Conservation (phyloP, 2,329 filamentous ascomycete genomes). For the Botrytis sinoallii region DNA sequence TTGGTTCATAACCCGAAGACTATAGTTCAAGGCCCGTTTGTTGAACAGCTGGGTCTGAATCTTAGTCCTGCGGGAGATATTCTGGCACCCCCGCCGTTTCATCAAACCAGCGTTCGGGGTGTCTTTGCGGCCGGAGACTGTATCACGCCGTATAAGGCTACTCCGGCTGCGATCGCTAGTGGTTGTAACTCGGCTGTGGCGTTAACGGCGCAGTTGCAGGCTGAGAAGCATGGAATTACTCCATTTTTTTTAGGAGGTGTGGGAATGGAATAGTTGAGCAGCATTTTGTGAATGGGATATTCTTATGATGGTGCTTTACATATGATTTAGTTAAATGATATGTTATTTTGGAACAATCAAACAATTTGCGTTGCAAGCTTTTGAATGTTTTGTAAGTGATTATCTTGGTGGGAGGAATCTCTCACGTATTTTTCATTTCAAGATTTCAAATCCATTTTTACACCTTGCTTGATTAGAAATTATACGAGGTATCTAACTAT, state of each 20-base stretch:
- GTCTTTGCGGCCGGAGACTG: slow-evolving; percentile 53
- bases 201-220: neutral
- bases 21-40: slow-evolving; percentile 42
- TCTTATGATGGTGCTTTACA: neutral
- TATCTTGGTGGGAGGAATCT: no score
- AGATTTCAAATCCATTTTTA: no score
- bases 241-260: neutral
- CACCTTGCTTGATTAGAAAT: neutral
- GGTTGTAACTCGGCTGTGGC: neutral
- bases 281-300: neutral
- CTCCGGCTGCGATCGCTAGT: neutral
- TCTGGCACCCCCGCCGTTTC: slow-evolving; percentile 45
- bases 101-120: slow-evolving; percentile 48
- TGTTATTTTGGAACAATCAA: neutral
- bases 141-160: slow-evolving; percentile 24
- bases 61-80: slow-evolving; percentile 44
- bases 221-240: neutral
- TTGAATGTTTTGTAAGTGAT: neutral
- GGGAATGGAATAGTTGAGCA: no score
- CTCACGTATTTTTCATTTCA: no score
- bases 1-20: slow-evolving; percentile 41
- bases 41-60: slow-evolving; percentile 45
- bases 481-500: neutral
- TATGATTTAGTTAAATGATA: neutral
- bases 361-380: neutral